phyloP scores from a whole-genome alignment of 371 early-diverging fungal genomes.

The Nematocida major region DNA sequence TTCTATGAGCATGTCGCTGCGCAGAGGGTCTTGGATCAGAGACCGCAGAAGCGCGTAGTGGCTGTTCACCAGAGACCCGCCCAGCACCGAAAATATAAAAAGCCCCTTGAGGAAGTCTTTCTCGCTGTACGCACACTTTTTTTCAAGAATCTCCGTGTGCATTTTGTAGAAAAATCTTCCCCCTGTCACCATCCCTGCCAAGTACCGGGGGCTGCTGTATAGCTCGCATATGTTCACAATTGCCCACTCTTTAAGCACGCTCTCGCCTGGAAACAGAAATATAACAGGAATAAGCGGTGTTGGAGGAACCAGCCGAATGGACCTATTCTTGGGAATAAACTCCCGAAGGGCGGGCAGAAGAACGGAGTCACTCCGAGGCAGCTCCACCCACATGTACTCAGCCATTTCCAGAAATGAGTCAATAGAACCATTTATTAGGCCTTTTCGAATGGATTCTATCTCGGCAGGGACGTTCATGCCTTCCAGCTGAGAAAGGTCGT shows the following conservation, averaged over 20 bases:
- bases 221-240: conserved; percentile 21
- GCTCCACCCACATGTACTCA: conserved; percentile 31
- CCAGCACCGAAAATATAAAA: conserved; percentile 21
- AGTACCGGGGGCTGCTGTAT: background rate
- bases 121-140: background rate
- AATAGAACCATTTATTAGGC: background rate
- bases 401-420: conserved; percentile 8
- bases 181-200: background rate
- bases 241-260: conserved; percentile 22
- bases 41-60: conserved; percentile 6
- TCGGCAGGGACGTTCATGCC: background rate
- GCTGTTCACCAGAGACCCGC: background rate
- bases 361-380: background rate
- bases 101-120: conserved; percentile 14
- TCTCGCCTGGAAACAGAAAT: conserved; percentile 27
- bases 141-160: background rate
- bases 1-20: background rate
- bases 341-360: background rate
- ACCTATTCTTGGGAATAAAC: conserved; percentile 24
- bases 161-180: conserved; percentile 23
- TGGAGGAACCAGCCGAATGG: conserved; percentile 1
- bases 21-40: background rate
- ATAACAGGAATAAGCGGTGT: background rate
- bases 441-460: background rate
- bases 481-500: conserved; percentile 4